Evolutionary conservation across 2,329 filamentous ascomycete genomes (phyloP).

Genomic region (Fusarium circinatum): DNA sequence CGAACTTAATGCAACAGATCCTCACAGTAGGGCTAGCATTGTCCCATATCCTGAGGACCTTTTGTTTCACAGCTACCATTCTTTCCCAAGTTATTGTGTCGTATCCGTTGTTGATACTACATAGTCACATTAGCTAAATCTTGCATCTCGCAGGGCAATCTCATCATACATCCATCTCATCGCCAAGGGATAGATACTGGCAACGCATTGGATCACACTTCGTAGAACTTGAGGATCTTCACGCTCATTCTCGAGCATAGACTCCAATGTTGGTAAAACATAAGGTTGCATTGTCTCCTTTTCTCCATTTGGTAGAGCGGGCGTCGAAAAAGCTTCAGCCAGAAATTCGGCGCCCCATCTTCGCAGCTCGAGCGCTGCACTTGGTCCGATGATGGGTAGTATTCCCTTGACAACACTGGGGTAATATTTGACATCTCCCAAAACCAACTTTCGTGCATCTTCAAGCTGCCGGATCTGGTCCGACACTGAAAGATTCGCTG

Average conservation of each 20-base stretch:
- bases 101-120: slow-evolving; percentile 86
- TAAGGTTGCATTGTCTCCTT: slow-evolving; percentile 83
- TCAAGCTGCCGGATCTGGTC: slow-evolving; percentile 90
- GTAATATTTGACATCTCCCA: slow-evolving; percentile 89
- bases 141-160: slow-evolving; percentile 12
- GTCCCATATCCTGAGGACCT: slow-evolving; percentile 91
- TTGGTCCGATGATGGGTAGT: slow-evolving; percentile 86
- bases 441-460: slow-evolving; percentile 87
- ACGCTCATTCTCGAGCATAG: slow-evolving; percentile 74
- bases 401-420: slow-evolving; percentile 91
- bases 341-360: slow-evolving; percentile 97
- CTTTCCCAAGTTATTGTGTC: slow-evolving; percentile 86
- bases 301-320: slow-evolving; percentile 78
- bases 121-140: slow-evolving; percentile 44
- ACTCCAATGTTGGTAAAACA: slow-evolving; percentile 80
- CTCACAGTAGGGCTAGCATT: slow-evolving; percentile 77
- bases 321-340: slow-evolving; percentile 94
- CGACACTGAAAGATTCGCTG: slow-evolving; percentile 70
- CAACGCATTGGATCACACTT: slow-evolving; percentile 85
- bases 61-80: slow-evolving; percentile 88
- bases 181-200: slow-evolving; percentile 92
- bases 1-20: slow-evolving; percentile 97
- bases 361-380: slow-evolving; percentile 80
- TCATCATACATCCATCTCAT: slow-evolving; percentile 91
- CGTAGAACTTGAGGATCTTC: slow-evolving; percentile 85